Evolutionary conservation across 2,329 filamentous ascomycete species (phyloP), one percentile per base, ranked within the genome.

Genomic region (Clarireedia homoeocarpa): DNA sequence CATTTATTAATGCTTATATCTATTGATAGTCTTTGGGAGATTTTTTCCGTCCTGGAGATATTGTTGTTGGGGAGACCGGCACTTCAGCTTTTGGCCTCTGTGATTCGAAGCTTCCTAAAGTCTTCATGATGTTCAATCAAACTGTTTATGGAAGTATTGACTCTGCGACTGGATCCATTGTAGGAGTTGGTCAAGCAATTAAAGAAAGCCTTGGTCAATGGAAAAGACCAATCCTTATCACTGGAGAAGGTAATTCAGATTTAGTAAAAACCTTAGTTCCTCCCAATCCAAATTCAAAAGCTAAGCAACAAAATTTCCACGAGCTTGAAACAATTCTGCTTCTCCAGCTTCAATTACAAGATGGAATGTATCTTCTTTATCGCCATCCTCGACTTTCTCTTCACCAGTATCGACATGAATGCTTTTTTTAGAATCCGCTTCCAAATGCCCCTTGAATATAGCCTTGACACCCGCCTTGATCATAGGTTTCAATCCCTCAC

Each of bases 81-180:
- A 34, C 30, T 12, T 34, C 30, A 3, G 30, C 30, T 12, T 34
- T 34, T 34, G 30, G 30, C 3, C 30, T 34, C 7, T 34, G 30
- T 4, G 30, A 34, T 34, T 34, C 30, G 9, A 34, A 34, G 30
- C 30, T 34, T 34, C 10, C 30, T 34, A 34, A 34, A 12, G 30
- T 2, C 34, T 40, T 52, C 2, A 24, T 55, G 20, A 53, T 60
- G 56, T 75, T 83, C 59, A 73, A 72, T 12, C 75, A 74, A 3
- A 74, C 77, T 0, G 80, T 79, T n/a, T 84, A 79, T 77, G 72
- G 81, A 2, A 82, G 78, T 1, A 82, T 83, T 55, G 80, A 80
- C 0, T 83, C 80, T 67, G 83, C 81, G 71, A 74, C 84, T 0
- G 77, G 77, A 1, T 81, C 78, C 1, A 74, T 78, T 1, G 74